A percentile compares a stretch with the other conserved stretches of the same genome.
phyloP scores from a whole-genome alignment of 2,329 filamentous ascomycete genomes.

The Fusarium marasasianum region DNA sequence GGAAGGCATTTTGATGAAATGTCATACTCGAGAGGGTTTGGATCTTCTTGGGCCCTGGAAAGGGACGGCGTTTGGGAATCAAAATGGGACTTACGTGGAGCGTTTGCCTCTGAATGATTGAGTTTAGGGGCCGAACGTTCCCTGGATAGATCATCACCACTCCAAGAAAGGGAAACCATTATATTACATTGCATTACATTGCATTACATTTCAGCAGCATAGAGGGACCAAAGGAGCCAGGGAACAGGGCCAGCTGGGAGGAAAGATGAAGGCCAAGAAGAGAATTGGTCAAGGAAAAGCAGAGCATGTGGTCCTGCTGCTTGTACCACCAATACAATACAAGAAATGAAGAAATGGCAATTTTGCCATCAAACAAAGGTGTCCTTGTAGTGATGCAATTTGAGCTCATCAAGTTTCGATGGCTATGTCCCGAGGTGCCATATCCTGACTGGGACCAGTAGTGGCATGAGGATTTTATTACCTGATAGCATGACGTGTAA shows the following conservation, averaged over 20 bases:
- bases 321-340: slow-evolving; percentile 44
- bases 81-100: slow-evolving; percentile 38
- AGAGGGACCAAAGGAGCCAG: slow-evolving; percentile 29
- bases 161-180: slow-evolving; percentile 49
- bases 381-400: neutral
- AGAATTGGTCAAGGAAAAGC: slow-evolving; percentile 33
- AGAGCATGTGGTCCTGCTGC: slow-evolving; percentile 44
- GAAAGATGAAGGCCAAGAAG: slow-evolving; percentile 9
- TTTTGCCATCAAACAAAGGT: slow-evolving; percentile 20
- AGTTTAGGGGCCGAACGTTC: slow-evolving; percentile 40
- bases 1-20: slow-evolving; percentile 29
- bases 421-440: neutral
- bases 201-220: slow-evolving; percentile 42
- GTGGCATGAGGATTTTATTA: neutral
- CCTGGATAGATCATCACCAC: slow-evolving; percentile 61
- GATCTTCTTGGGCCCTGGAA: slow-evolving; percentile 29
- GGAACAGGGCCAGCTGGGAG: slow-evolving; percentile 27
- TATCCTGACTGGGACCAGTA: neutral
- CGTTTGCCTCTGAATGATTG: slow-evolving; percentile 39
- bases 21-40: slow-evolving; percentile 27
- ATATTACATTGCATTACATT: slow-evolving; percentile 20
- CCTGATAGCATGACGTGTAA: slow-evolving; percentile 7
- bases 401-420: neutral
- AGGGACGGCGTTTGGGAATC: slow-evolving; percentile 44
- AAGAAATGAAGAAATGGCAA: slow-evolving; percentile 29